Evolutionary conservation across 495 filamentous ascomycete species (phyloP), one percentile per base, ranked within the genome.

Genomic region (Hyaloscypha hepaticicola): DNA sequence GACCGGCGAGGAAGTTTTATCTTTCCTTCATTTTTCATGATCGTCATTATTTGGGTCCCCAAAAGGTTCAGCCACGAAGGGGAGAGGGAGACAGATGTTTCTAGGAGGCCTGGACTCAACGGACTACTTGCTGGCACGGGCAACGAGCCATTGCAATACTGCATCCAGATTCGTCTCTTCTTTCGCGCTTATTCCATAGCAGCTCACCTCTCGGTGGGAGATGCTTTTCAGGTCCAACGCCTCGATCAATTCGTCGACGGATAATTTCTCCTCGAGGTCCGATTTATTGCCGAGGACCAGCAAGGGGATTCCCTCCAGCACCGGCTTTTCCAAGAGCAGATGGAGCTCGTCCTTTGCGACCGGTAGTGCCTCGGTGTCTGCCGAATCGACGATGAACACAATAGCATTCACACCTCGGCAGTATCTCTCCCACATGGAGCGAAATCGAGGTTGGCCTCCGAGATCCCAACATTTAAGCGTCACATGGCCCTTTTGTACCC

Each of bases 391-490:
- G 74, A 99, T 96, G 77, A 97, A 99, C 58, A 99, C 93, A 69
- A 99, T 98, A 66, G 95, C 95, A 77, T 96, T 97, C 67, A 97
- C 95, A 48, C 92, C 93, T 53, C 92, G 90, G 79, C 95, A 99
- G 77, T 99, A 99, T 70, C 95, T 83, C 82, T 98, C 95, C 95
- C 95, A 99, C 95, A 99, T 99, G 65, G 92, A 89, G 68, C 95
- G 90, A 78, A 98, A 99, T 67, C 95, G 87, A 72, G 94, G 94
- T 80, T 99, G 95, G 27, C 95, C 95, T 65, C 95, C 95, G 68
- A 99, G 83, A 81, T 99, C 95, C 95, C 95, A 99, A 75, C 94
- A 99, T 81, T 97, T 98, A 75, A 99, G 82, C 64, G 95, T 97
- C 73, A 99, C 95, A 87, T 99, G 95, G 68, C 95, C 95, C 72